phyloP scores from a whole-genome alignment of 2,329 filamentous ascomycete genomes.

The Fusarium metavorans region DNA sequence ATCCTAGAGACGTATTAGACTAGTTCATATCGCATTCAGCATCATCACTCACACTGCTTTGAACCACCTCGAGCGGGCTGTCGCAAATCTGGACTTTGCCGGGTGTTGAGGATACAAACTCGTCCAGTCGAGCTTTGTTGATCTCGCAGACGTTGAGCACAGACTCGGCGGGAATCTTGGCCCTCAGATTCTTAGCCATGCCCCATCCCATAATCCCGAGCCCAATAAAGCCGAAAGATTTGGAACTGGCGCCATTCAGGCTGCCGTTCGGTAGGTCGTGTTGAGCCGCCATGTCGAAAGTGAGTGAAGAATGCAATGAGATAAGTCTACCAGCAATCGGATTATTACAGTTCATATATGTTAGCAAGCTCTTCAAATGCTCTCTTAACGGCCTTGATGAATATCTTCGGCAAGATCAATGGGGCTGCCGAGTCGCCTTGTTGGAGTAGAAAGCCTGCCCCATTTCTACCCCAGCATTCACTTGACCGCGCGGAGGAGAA shows the following conservation, averaged over 20 bases:
- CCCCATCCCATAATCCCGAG: slow-evolving; percentile 51
- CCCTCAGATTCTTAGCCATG: slow-evolving; percentile 51
- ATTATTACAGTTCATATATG: background rate
- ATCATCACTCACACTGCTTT: background rate
- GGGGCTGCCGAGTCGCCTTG: background rate
- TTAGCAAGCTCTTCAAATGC: background rate
- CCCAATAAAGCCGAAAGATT: slow-evolving; percentile 29
- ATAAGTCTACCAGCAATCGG: background rate
- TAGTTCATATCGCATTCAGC: background rate
- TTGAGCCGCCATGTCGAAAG: background rate
- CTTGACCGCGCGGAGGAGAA: background rate
- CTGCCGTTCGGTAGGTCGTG: background rate
- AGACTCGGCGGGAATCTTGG: slow-evolving; percentile 38
- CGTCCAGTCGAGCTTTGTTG: background rate
- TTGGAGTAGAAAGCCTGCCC: background rate
- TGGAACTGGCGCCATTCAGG: background rate
- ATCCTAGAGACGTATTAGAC: background rate
- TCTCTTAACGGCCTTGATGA: background rate
- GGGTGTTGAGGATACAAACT: background rate
- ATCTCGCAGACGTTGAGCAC: slow-evolving; percentile 48
- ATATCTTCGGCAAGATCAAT: background rate
- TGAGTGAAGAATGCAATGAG: background rate
- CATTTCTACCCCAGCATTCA: background rate
- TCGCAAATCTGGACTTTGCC: background rate
- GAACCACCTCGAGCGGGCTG: background rate